A percentile compares a stretch with the other conserved stretches of the same genome.
These are phyloP conservation scores for Hippophae rhamnoides DNA, from an alignment of 306 rosid genomes.

Conservation along the genomic window DNA sequence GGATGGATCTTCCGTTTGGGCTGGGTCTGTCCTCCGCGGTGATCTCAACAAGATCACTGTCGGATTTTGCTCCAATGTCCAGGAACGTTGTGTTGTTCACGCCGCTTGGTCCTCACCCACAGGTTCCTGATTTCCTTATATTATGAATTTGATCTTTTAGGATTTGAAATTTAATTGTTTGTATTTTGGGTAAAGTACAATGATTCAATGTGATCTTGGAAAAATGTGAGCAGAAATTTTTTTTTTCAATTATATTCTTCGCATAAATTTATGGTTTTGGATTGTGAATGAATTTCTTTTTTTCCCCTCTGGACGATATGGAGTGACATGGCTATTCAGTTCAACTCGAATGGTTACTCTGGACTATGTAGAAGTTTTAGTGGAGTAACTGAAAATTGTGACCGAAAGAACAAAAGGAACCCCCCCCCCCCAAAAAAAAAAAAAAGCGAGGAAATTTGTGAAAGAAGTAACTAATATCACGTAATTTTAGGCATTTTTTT, in stretches of 20 bases:
- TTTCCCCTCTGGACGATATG: no score
- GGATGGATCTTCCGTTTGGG: slow-evolving; percentile 95
- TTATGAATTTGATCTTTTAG: background rate
- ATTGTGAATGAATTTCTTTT: background rate
- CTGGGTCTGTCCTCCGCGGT: slow-evolving; percentile 88
- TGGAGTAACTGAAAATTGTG: no score
- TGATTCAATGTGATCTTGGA: background rate
- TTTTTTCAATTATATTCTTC: background rate
- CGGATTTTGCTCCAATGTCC: slow-evolving; percentile 86
- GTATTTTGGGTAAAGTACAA: background rate
- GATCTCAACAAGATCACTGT: slow-evolving; percentile 91
- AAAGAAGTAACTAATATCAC: no score
- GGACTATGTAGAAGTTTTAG: no score
- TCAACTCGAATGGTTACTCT: no score
- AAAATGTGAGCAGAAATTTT: background rate
- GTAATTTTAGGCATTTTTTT: no score
- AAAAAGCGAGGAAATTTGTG: no score
- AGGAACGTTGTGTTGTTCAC: slow-evolving; percentile 87
- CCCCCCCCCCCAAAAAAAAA: no score
- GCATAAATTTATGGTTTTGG: background rate
- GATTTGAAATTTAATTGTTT: background rate
- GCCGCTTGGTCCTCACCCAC: slow-evolving; percentile 99
- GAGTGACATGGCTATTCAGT: no score
- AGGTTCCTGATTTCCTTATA: slow-evolving; percentile 29
- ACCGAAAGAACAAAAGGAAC: no score